Percentiles rank a stretch among this genome's conserved stretches.
Conservation (phyloP, 345 rosid genomes). For the Euphorbia pulcherrima region DNA sequence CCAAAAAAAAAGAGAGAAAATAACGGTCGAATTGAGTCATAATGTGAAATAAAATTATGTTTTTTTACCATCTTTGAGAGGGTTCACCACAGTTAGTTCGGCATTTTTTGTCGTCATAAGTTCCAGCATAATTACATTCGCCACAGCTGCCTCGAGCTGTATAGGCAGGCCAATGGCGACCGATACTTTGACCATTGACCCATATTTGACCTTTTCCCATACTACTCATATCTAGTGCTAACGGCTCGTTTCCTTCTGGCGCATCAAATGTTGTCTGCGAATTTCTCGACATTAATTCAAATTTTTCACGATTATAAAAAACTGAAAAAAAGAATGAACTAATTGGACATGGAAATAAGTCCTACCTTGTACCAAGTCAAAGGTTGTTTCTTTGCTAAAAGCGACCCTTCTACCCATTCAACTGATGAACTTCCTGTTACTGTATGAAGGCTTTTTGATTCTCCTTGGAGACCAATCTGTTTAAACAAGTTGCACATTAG, state of each 20-base stretch:
- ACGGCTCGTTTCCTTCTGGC: conserved; percentile 60
- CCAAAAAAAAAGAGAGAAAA: no score
- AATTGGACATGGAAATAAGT: background rate
- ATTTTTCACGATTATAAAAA: background rate
- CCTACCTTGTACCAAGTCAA: conserved; percentile 34
- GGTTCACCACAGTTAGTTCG: conserved; percentile 26
- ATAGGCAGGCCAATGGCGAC: conserved; percentile 51
- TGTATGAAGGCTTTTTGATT: conserved; percentile 22
- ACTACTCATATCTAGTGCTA: conserved; percentile 71
- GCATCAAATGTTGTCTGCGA: conserved; percentile 61
- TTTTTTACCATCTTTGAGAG: conserved; percentile 25
- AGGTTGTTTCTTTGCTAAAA: conserved; percentile 23
- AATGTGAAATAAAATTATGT: background rate
- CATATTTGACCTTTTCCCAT: conserved; percentile 58
- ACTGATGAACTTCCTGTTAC: conserved; percentile 29
- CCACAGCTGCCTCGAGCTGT: conserved; percentile 24
- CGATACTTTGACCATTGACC: conserved; percentile 84
- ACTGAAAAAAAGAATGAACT: background rate
- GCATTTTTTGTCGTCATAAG: conserved; percentile 22
- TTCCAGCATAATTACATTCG: conserved; percentile 25
- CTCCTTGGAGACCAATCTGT: conserved; percentile 36
- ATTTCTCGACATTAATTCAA: background rate
- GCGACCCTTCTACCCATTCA: conserved; percentile 25
- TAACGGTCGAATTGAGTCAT: no score
- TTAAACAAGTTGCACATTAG: conserved; percentile 1